Base-by-base conservation (phyloP, 2,329 filamentous ascomycete species). In the Herpotrichia juniperi region DNA sequence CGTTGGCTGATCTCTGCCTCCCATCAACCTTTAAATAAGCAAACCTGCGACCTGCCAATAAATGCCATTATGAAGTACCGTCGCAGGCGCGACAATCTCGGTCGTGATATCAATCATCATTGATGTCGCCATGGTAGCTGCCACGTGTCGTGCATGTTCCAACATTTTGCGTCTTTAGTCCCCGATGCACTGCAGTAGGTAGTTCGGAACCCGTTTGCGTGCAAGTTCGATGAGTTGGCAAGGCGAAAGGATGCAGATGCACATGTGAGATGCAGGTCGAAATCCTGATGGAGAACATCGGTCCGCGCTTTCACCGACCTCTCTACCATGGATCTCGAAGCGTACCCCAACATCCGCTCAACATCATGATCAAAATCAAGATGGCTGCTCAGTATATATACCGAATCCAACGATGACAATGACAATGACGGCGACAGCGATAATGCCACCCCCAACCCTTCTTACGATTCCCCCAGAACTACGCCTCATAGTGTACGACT, bases 401-500 rank as follows among this genome's bases (percentile, higher is more conserved):
- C n/a, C n/a, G n/a, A n/a, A n/a, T n/a, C n/a, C n/a, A n/a, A n/a
- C n/a, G n/a, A n/a, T n/a, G n/a, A n/a, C n/a, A n/a, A n/a, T n/a
- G n/a, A n/a, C n/a, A n/a, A n/a, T n/a, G n/a, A n/a, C n/a, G n/a
- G n/a, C n/a, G n/a, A n/a, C n/a, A n/a, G n/a, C n/a, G n/a, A 42
- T n/a, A 44, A 44, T 44, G 42, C 4, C 40, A 19, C 42, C 12
- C 24, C 24, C 25, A 5, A 19, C 24, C 11, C 44, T 53, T 12
- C 45, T 53, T 11, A 32, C 42, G n/a, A n/a, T 53, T 4, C 50
- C 50, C 9, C 39, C 39, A 5, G 50, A 53, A 32, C 44, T 53
- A 19, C 44, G 50, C 22, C 46, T 53, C 6, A 19, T 42, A 2
- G 48, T 53, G 31, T 53, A 53, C 40, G 45, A 53, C 17, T 17